Evolutionary conservation across 345 rosid species (phyloP).

Genomic region (Hibiscus mutabilis): DNA sequence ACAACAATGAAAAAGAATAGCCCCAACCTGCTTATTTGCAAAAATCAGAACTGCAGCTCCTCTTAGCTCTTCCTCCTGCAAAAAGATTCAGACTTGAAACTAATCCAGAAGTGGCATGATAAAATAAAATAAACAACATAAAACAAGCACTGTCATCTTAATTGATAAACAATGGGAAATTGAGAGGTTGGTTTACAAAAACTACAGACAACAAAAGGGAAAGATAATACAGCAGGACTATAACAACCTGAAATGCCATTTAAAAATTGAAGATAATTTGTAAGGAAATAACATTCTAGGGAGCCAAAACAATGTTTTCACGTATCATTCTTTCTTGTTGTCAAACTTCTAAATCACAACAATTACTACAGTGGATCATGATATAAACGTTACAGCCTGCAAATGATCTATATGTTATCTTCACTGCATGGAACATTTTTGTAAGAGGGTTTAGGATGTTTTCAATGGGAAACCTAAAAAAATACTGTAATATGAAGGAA

Average conservation of each 20-base stretch:
- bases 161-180: no score
- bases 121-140: no score
- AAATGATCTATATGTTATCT: neutral
- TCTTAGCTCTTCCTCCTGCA: constrained; percentile 65
- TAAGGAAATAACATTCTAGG: neutral
- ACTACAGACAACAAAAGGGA: neutral
- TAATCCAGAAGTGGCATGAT: neutral
- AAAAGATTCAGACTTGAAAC: neutral
- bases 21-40: constrained; percentile 66
- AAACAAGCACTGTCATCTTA: neutral
- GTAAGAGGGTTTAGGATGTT: neutral
- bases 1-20: neutral
- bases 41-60: constrained; percentile 62
- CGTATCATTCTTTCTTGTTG: neutral
- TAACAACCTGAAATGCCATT: neutral
- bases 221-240: neutral
- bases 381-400: neutral
- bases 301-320: neutral
- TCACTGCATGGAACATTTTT: neutral
- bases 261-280: neutral
- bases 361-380: neutral
- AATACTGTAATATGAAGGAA: neutral
- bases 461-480: neutral
- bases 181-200: no score
- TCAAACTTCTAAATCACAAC: neutral